Base-by-base conservation (phyloP, 2,329 filamentous ascomycete species). In the Taxawa tesnikishii region DNA sequence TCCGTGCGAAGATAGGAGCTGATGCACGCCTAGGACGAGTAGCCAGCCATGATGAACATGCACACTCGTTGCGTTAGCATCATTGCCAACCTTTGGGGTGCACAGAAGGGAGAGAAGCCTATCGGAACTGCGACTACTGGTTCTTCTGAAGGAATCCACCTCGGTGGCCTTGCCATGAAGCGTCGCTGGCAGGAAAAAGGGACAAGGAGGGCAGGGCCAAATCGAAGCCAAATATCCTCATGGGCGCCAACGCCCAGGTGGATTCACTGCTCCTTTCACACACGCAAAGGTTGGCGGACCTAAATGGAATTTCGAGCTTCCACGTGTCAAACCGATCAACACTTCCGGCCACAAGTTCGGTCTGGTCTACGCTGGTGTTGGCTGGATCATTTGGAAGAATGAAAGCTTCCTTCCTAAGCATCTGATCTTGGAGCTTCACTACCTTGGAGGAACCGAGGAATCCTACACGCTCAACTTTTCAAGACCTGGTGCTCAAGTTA, bases 201-300 rank as follows among this genome's bases (percentile, higher is more conserved):
- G 60, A 56, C 34, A 63, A 60, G 0, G 66, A 65, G 23, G 75
- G 75, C 10, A 79, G 81, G 39, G 73, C 78, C 41, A 70, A 64
- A 2, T 62, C 55, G 2, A 72, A 68, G 18, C 79, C 79, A 1
- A 83, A 83, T 46, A 81, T 83, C 40, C 61, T 83, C 45, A 83
- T 83, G 78, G 78, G 76, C 2, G 65, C 73, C 15, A 82, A 81
- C 42, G 77, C 77, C 2, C 79, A 83, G 53, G 78, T 83, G 73
- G 65, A 0, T 76, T 77, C 42, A 67, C 76, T 24, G 72, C 71
- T 0, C 73, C 72, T 0, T 77, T 77, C 43, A 71, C 70, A 1
- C 43, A 73, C 34, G 70, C 68, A 1, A 52, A 65, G 28, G 68
- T 60, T 10, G 68, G 65, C 0, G 71, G 69, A 2, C 46, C 58